phyloP scores from a whole-genome alignment of 2,329 filamentous ascomycete species.

The Diplodia intermedia region DNA sequence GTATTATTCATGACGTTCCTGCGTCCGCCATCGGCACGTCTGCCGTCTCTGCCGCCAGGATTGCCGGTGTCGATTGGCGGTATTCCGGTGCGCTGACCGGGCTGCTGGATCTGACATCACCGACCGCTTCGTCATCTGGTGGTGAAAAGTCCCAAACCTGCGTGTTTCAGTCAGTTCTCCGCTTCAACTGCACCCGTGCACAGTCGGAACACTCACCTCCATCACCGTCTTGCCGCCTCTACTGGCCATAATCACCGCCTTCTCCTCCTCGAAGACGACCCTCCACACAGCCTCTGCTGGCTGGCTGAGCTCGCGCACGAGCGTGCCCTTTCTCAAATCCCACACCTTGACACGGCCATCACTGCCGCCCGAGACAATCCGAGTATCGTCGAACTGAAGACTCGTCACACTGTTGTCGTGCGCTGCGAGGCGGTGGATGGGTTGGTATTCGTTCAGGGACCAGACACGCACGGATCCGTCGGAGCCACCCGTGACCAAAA shows the following conservation, averaged over 20 bases:
- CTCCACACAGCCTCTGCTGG: slow-evolving; percentile 97
- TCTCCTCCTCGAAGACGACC: slow-evolving; percentile 97
- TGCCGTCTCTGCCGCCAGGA: slow-evolving; percentile 1
- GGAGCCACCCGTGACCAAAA: slow-evolving; percentile 92
- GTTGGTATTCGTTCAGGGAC: slow-evolving; percentile 88
- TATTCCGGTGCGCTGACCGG: slow-evolving; percentile 53
- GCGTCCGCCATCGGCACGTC: slow-evolving; percentile 31
- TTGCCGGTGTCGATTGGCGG: slow-evolving; percentile 10
- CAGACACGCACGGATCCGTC: slow-evolving; percentile 96
- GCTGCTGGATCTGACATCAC: slow-evolving; percentile 48
- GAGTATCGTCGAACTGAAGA: slow-evolving; percentile 93
- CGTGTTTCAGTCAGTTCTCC: not conserved
- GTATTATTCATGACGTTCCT: slow-evolving; percentile 6
- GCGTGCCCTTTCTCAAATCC: slow-evolving; percentile 89
- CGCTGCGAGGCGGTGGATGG: slow-evolving; percentile 92
- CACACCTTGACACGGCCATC: slow-evolving; percentile 99
- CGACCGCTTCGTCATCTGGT: slow-evolving; percentile 66
- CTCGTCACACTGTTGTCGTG: slow-evolving; percentile 99
- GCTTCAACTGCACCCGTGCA: slow-evolving; percentile 17
- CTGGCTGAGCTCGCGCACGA: slow-evolving; percentile 88
- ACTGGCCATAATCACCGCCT: slow-evolving; percentile 93
- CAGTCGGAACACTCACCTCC: slow-evolving; percentile 72
- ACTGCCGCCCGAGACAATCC: slow-evolving; percentile 93
- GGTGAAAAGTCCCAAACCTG: slow-evolving; percentile 96
- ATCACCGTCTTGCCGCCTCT: slow-evolving; percentile 87